Conservation (phyloP, 768 basidiomycete genomes). For the Pholiota conissans region DNA sequence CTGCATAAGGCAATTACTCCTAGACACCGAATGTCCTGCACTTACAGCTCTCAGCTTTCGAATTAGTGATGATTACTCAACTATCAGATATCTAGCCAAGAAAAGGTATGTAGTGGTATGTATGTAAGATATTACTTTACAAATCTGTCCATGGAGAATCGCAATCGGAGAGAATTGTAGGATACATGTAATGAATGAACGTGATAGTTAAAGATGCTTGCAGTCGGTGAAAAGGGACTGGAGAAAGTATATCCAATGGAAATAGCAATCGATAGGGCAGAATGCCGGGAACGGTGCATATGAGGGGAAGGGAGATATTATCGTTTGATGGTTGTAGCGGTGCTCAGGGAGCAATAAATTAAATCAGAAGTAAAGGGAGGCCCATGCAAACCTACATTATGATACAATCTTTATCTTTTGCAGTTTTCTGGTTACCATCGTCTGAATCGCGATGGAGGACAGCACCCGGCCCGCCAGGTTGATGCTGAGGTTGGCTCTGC, state of each 20-base stretch:
- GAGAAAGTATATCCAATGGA: neutral
- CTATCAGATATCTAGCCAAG: constrained; percentile 6
- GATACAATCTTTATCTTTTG: constrained; percentile 80
- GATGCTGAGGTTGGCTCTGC: constrained; percentile 50
- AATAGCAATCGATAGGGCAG: neutral
- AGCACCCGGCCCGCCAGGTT: constrained; percentile 61
- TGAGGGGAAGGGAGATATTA: neutral
- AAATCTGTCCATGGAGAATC: constrained; percentile 19
- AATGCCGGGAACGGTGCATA: neutral
- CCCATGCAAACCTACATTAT: constrained; percentile 63
- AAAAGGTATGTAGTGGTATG: constrained; percentile 11
- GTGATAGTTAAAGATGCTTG: constrained; percentile 24
- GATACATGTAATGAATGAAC: constrained; percentile 21
- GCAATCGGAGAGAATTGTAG: constrained; percentile 12
- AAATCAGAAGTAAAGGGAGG: neutral
- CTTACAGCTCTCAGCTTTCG: too few species aligned
- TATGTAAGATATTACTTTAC: constrained; percentile 24
- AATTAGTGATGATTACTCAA: neutral
- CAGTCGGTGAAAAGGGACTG: constrained; percentile 12
- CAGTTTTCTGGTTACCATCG: constrained; percentile 44
- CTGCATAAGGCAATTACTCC: too few species aligned
- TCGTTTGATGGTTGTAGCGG: neutral
- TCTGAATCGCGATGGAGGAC: constrained; percentile 60
- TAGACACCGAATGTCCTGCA: too few species aligned
- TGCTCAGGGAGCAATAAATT: neutral